Conservation (phyloP, 805 yeast species). For the Candida chilensis region DNA sequence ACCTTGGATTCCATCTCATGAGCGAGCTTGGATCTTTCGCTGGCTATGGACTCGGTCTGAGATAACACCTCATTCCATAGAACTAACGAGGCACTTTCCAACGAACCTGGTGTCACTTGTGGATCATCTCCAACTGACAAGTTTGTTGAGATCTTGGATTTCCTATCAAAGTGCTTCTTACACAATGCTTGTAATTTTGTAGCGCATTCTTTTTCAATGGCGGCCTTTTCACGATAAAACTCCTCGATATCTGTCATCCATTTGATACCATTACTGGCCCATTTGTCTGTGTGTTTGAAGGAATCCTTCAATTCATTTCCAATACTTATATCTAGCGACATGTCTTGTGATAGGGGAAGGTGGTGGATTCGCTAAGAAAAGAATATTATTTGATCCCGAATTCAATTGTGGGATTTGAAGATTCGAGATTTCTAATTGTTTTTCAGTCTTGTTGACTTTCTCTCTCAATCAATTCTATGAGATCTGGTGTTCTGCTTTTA, state of each 20-base stretch:
- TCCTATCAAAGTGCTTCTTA: slow-evolving; percentile 63
- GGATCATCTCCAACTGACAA: slow-evolving; percentile 91
- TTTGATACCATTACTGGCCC: slow-evolving; percentile 66
- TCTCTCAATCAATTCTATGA: too few species aligned
- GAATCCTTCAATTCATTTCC: slow-evolving; percentile 79
- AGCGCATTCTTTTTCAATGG: slow-evolving; percentile 78
- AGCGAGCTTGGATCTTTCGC: slow-evolving; percentile 52
- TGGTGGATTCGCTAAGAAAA: too few species aligned
- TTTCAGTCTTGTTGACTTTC: too few species aligned
- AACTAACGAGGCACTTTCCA: slow-evolving; percentile 79
- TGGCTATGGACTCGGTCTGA: slow-evolving; percentile 74
- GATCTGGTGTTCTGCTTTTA: too few species aligned
- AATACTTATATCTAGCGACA: slow-evolving; percentile 15
- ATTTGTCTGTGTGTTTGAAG: slow-evolving; percentile 65
- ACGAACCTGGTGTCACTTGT: slow-evolving; percentile 85
- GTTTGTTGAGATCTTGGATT: slow-evolving; percentile 56
- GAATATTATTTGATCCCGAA: too few species aligned
- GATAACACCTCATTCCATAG: slow-evolving; percentile 85
- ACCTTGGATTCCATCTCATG: slow-evolving; percentile 51
- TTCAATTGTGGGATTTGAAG: too few species aligned
- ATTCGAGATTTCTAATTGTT: too few species aligned
- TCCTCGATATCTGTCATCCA: slow-evolving; percentile 76
- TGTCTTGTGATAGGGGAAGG: not conserved
- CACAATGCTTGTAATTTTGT: slow-evolving; percentile 54
- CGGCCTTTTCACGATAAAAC: slow-evolving; percentile 78